Base-by-base conservation (phyloP, 257 asterid genomes). In the Petrea volubilis region DNA sequence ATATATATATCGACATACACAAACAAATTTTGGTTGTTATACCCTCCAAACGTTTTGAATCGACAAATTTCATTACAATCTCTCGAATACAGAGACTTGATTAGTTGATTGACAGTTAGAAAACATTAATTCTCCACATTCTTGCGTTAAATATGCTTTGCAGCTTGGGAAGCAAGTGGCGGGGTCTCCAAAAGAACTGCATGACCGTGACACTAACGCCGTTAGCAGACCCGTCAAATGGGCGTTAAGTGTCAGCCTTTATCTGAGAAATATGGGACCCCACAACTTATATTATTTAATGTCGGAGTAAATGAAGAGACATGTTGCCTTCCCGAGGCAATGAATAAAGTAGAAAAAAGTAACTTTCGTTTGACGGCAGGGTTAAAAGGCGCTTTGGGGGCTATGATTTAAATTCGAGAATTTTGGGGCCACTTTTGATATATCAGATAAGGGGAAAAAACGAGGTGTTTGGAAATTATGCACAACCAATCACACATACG, bases 281-380 rank as follows among this genome's bases (percentile, higher is more conserved):
- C 12, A 46, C 28, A 64, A 38, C 8, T 63, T 27, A 10, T 10
- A 57, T 71, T 64, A 49, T 67, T 66, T 62, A 28, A 1, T 77
- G 83, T 74, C 84, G 77, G 86, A 64, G 38, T n/a, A 60, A 34
- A 20, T 34, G 72, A 78, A 51, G 17, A 28, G 68, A 71, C 74
- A 63, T 23, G 60, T 36, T 70, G 33, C 80, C 84, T 87, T 84
- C 89, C 87, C 91, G 73, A 88, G 84, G 85, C 63, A 49, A 62
- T 1, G 43, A 38, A 40, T 64, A 77, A 67, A 67, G 60, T 40
- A 6, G 51, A 14, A 50, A n/a, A 23, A 49, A 23, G 79, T 72
- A 79, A 68, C 80, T 49, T 46, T 64, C 72, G 52, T 50, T 79
- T 78, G 76, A 80, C 77, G 78, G 78, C 69, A 68, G 77, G 79